Conservation (phyloP, 1,284 basidiomycete species). For the Cutaneotrichosporon sp. region DNA sequence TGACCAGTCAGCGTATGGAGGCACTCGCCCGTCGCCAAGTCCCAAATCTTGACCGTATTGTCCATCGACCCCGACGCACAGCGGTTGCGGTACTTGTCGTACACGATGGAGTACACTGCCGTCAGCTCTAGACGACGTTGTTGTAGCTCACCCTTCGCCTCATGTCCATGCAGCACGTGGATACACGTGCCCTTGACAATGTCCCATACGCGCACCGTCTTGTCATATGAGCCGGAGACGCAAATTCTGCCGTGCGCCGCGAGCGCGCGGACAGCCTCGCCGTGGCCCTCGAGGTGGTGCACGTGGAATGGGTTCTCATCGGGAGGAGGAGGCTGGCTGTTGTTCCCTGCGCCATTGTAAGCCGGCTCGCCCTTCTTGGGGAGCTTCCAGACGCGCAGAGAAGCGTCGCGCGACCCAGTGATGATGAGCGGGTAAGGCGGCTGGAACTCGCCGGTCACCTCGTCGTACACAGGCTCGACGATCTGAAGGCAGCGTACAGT, state of each 20-base stretch:
- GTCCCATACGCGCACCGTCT: conserved; percentile 90
- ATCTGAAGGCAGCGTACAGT: conserved; percentile 64
- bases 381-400: conserved; percentile 83
- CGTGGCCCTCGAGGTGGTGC: conserved; percentile 78
- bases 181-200: conserved; percentile 80
- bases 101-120: conserved; percentile 83
- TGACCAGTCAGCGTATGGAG: conserved; percentile 78
- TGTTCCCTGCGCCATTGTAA: conserved; percentile 10
- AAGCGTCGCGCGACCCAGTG: conserved; percentile 87
- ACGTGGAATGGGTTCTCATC: conserved; percentile 88
- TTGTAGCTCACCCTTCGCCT: conserved; percentile 71
- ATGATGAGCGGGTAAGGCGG: conserved; percentile 71
- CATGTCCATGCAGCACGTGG: conserved; percentile 78
- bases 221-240: conserved; percentile 94
- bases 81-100: conserved; percentile 77
- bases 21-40: conserved; percentile 73
- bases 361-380: conserved; percentile 74
- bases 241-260: conserved; percentile 83
- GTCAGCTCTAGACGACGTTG: conserved; percentile 1
- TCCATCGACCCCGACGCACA: conserved; percentile 96
- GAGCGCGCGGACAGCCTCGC: conserved; percentile 86
- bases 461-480: conserved; percentile 54
- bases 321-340: conserved; percentile 20
- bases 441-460: conserved; percentile 53
- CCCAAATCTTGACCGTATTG: conserved; percentile 90